phyloP scores from a whole-genome alignment of 2,329 filamentous ascomycete genomes.

The Fusarium sp. region DNA sequence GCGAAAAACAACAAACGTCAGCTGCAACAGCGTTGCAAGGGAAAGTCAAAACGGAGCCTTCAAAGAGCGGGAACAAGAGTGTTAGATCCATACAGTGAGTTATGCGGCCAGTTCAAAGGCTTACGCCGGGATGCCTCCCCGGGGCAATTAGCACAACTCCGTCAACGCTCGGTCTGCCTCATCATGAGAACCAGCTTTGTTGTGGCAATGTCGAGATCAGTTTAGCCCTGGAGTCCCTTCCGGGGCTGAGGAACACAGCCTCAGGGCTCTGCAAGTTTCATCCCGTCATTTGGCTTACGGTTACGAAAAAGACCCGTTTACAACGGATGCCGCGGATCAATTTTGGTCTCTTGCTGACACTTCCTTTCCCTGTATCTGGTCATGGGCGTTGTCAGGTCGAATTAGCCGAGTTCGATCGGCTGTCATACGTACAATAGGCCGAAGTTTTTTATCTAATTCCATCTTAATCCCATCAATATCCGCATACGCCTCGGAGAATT shows the following conservation, averaged over 20 bases:
- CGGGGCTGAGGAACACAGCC: conserved; percentile 15
- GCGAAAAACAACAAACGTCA: conserved; percentile 22
- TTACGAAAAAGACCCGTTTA: conserved; percentile 45
- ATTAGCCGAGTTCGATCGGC: conserved; percentile 41
- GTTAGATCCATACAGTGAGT: conserved; percentile 11
- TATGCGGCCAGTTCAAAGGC: conserved; percentile 15
- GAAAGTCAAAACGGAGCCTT: conserved; percentile 14
- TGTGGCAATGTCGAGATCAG: conserved; percentile 32
- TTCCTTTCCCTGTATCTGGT: conserved; percentile 28
- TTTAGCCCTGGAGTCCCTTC: conserved; percentile 10
- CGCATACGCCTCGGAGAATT: conserved; percentile 14
- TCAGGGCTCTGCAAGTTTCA: conserved; percentile 43
- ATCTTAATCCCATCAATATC: conserved; percentile 27
- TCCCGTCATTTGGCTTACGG: conserved; percentile 40
- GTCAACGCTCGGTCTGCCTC: conserved; percentile 12
- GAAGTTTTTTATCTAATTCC: conserved; percentile 30
- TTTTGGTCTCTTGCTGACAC: conserved; percentile 38
- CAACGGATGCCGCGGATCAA: conserved; percentile 42
- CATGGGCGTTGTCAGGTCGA: not conserved
- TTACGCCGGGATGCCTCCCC: conserved; percentile 15
- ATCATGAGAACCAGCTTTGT: conserved; percentile 12
- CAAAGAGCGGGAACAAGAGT: not conserved
- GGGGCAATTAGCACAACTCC: conserved; percentile 25
- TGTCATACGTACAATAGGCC: conserved; percentile 24
- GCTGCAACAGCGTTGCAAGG: conserved; percentile 9